These are phyloP conservation scores for Mediolabrus comicus DNA, from an alignment of 108 stramenopile genomes.

Conservation along the genomic window DNA sequence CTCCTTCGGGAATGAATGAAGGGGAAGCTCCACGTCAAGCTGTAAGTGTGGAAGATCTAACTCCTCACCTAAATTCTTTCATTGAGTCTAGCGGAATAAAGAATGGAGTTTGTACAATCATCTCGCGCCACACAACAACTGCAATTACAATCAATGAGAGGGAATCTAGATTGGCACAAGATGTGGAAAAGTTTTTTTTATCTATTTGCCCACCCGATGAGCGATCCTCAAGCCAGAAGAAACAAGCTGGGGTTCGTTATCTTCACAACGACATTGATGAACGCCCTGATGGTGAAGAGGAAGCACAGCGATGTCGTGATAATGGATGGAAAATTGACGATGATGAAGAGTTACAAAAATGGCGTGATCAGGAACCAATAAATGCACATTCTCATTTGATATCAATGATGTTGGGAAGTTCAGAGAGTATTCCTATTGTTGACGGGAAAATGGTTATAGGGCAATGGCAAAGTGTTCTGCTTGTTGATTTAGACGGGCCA, in stretches of 20 bases:
- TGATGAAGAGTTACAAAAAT: conserved; percentile 55
- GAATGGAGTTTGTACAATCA: conserved; percentile 67
- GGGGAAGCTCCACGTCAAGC: conserved; percentile 64
- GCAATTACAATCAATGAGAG: conserved; percentile 86
- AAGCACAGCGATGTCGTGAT: conserved; percentile 77
- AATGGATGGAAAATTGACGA: conserved; percentile 89
- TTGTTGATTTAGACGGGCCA: conserved; percentile 87
- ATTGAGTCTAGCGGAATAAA: conserved; percentile 59
- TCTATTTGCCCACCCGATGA: conserved; percentile 79
- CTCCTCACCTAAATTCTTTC: conserved; percentile 53
- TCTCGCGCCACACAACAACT: conserved; percentile 85
- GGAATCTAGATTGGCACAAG: conserved; percentile 72
- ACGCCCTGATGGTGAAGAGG: conserved; percentile 77
- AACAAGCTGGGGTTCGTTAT: conserved; percentile 49
- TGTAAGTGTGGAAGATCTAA: conserved; percentile 81
- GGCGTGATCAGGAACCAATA: conserved; percentile 89
- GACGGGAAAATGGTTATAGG: conserved; percentile 83
- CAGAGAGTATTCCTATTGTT: conserved; percentile 81
- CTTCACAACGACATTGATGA: conserved; percentile 84
- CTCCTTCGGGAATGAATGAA: conserved; percentile 23
- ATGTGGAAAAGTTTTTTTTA: conserved; percentile 62
- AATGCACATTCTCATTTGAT: conserved; percentile 89
- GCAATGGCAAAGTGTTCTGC: conserved; percentile 80
- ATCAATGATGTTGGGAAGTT: conserved; percentile 76
- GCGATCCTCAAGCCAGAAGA: conserved; percentile 41